These are phyloP conservation scores for Tetrahymena malaccensis DNA, from an alignment of 73 alveolate genomes.

Conservation along the genomic window DNA sequence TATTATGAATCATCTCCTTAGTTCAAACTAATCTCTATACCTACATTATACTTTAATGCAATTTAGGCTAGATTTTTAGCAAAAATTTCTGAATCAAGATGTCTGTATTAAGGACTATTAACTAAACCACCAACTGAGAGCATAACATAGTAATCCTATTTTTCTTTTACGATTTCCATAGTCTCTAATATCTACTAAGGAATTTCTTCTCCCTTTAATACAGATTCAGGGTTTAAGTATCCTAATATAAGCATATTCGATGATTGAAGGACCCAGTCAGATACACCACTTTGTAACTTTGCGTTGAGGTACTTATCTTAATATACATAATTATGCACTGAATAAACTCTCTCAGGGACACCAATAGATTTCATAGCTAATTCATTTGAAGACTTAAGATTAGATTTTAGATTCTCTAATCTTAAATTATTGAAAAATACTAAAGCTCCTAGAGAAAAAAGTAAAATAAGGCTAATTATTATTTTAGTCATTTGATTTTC, in stretches of 20 bases:
- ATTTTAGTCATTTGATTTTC: too few relatives aligned
- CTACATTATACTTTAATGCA: not conserved
- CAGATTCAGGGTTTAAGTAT: not conserved
- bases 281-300: not conserved
- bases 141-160: not conserved
- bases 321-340: not conserved
- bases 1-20: too few relatives aligned
- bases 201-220: not conserved
- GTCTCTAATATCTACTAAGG: not conserved
- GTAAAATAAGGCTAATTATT: too few relatives aligned
- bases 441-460: too few relatives aligned
- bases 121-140: not conserved
- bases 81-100: too few relatives aligned
- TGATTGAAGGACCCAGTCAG: not conserved
- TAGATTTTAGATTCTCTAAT: too few relatives aligned
- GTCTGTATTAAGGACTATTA: not conserved
- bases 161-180: not conserved
- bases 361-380: not conserved
- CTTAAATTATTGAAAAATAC: too few relatives aligned
- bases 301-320: not conserved
- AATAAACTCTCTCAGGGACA: not conserved
- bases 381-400: not conserved
- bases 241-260: not conserved
- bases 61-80: not conserved
- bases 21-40: not conserved